These are phyloP conservation scores for Magnusiomyces suaveolens DNA, from an alignment of 1,139 yeast genomes.

Conservation along the genomic window DNA sequence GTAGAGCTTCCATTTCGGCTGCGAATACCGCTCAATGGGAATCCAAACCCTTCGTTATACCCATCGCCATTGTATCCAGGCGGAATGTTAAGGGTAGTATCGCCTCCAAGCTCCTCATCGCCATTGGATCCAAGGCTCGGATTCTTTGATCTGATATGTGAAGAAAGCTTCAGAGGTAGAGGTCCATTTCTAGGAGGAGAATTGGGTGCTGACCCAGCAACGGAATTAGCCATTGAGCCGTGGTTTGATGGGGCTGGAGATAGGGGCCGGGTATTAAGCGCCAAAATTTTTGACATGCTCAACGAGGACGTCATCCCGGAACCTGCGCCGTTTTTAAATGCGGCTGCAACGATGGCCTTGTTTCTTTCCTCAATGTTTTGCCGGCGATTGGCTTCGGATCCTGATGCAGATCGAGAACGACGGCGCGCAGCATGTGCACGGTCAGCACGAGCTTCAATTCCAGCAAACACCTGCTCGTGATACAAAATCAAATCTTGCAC, in stretches of 20 bases:
- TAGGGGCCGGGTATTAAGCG: neutral
- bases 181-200: slow-evolving; percentile 4
- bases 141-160: neutral
- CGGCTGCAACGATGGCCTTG: slow-evolving; percentile 21
- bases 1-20: slow-evolving; percentile 1
- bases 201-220: neutral
- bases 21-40: neutral
- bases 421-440: slow-evolving; percentile 13
- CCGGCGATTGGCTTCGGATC: slow-evolving; percentile 22
- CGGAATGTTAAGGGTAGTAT: neutral
- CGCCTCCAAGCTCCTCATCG: neutral
- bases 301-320: neutral
- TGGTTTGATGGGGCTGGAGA: neutral
- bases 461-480: slow-evolving; percentile 21
- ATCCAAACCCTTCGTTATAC: neutral
- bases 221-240: neutral
- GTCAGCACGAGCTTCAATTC: slow-evolving; percentile 18
- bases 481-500: slow-evolving; percentile 24
- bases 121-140: neutral
- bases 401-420: slow-evolving; percentile 24
- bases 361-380: slow-evolving; percentile 28
- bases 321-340: neutral
- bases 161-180: slow-evolving; percentile 1
- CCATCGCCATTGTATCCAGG: neutral
- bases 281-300: neutral